Base-by-base conservation (phyloP, 139 green algal species). In the Volvox africanus region DNA sequence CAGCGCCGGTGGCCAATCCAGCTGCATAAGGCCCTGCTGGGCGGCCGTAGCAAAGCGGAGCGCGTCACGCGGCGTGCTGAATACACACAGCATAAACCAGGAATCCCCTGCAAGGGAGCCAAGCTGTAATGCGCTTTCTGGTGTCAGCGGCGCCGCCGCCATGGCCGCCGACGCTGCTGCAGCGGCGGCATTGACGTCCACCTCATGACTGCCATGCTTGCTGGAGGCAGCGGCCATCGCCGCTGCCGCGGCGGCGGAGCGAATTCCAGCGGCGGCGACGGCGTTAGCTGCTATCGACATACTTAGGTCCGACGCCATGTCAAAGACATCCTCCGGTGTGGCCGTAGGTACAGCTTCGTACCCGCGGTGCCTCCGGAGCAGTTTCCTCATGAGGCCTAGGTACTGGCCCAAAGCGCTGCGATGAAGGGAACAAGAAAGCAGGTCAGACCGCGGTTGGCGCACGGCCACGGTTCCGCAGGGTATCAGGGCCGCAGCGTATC, bases 1-100 rank as follows among this genome's bases (percentile, higher is more conserved):
- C 73, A 90, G 86, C 86, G 14, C 24, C 30, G 71, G 30, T 55
- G 86, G 86, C 86, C 86, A 90, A 18, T 90, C 86, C 2, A 76
- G 30, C n/a, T 24, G 50, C 86, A 90, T 69, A 30, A 90, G 86
- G 30, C 6, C 71, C 69, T 61, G 50, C 50, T 83, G 71, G 21
- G 73, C 86, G 30, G 71, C 86, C 71, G 36, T 61, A 14, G 73
- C 86, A 21, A 90, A 90, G 21, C 26, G 9, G 50, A 90, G 6
- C 50, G 86, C 86, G 24, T 90, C 86, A 22, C 86, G 71, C 9
- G 86, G 71, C 19, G 50, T 61, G 14, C 71, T 28, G 32, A 90
- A 90, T 3, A 55, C 86, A n/a, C 50, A 83, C n/a, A 90, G 32
- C 85, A 89, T 71, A 11, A 61, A 50, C 85, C 85, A 89, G 1